Base-by-base conservation (phyloP, 768 basidiomycete genomes). In the Sporobolomyces phaffii region DNA sequence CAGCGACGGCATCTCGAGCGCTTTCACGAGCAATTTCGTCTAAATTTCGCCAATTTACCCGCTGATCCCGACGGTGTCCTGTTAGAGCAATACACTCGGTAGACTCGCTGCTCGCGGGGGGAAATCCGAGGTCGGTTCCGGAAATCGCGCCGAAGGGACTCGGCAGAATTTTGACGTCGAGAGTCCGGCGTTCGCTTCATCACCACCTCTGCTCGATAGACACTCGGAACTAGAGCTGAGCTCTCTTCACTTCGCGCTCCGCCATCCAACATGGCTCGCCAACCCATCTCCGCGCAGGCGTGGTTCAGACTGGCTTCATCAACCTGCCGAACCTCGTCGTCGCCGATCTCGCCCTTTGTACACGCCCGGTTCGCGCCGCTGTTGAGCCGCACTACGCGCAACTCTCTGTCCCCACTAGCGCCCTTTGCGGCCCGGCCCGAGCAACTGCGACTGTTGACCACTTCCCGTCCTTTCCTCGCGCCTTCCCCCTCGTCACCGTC, bases 291-390 rank as follows among this genome's bases (percentile, higher is more conserved):
- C 56, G 56, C 56, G 41, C 41, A 11, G 56, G 56, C 56, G 56
- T 58, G 56, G 56, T 44, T 58, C 43, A 7, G 56, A 45, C 43
- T 58, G 28, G 41, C 56, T 45, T 58, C 56, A 45, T 44, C 56
- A 45, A 34, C 41, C 33, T 58, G 56, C 56, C 56, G 56, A 58
- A 58, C 56, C 56, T 58, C 62, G 48, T 8, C 62, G 22, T 34
- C 59, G n/a, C 47, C 68, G 65, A 6, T 63, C 43, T 40, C 66
- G 50, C 66, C 66, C 22, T 68, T 58, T 36, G 50, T 68, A 14
- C n/a, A 52, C 34, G 60, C 66, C 1, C 29, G 66, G 14, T 44
- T 68, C 8, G 66, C 66, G 5, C 66, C 61, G 2, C 36, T 58
- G 18, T 50, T 62, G 14, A 11, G 15, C 36, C 28, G 44, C 43